These are phyloP conservation scores for Logfia minima DNA, from an alignment of 129 eudicot genomes.

Conservation along the genomic window DNA sequence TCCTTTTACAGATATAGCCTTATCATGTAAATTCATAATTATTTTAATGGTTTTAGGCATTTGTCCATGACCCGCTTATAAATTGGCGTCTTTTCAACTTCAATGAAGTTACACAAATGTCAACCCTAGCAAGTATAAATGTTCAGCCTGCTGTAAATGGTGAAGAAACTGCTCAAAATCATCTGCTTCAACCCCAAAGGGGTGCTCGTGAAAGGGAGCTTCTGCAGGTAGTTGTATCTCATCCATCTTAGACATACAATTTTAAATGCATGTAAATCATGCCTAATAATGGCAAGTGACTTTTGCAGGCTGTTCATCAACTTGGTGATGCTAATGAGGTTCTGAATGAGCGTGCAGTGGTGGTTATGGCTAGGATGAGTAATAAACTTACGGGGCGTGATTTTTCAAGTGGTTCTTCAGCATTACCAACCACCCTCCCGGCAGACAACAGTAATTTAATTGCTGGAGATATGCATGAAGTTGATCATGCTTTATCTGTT, in stretches of 20 bases:
- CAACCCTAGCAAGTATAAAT: conserved; percentile 61
- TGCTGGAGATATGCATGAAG: conserved; percentile 78
- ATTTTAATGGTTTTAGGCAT: conserved; percentile 55
- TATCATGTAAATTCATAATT: not conserved
- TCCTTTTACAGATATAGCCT: not conserved
- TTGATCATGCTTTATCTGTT: conserved; percentile 91
- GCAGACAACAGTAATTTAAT: conserved; percentile 51
- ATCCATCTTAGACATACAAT: not conserved
- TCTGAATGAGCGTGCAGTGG: conserved; percentile 89
- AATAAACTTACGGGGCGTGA: conserved; percentile 97
- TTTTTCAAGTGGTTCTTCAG: conserved; percentile 56
- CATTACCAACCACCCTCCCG: conserved; percentile 52
- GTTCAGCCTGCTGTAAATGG: conserved; percentile 57
- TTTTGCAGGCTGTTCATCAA: conserved; percentile 85
- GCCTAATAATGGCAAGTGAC: conserved; percentile 3
- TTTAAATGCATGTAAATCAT: not conserved
- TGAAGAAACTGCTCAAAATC: conserved; percentile 61
- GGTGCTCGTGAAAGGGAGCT: conserved; percentile 94
- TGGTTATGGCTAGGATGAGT: conserved; percentile 97
- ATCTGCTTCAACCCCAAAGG: conserved; percentile 80
- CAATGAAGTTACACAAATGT: conserved; percentile 90
- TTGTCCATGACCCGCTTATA: conserved; percentile 97
- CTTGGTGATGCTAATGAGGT: conserved; percentile 98
- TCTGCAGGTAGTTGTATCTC: conserved; percentile 61
- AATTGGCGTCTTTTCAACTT: conserved; percentile 98